phyloP scores from a whole-genome alignment of 352 stramenopile genomes.

The Phytophthora pinifolia region DNA sequence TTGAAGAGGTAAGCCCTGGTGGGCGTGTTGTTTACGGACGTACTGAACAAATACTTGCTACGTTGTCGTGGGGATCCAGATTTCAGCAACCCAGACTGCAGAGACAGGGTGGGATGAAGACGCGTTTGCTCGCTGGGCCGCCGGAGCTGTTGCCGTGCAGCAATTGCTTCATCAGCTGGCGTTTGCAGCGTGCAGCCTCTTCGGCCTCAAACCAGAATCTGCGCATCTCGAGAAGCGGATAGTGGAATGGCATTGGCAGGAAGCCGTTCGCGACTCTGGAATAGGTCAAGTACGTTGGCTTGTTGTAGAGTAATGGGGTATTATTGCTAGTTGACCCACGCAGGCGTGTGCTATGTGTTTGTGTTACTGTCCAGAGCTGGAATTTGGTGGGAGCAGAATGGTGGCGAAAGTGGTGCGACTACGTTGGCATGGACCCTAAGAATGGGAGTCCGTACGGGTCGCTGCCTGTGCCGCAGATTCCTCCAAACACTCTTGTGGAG shows the following conservation, averaged over 20 bases:
- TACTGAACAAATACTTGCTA: background rate
- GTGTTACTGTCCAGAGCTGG: constrained; percentile 48
- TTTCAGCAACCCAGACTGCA: constrained; percentile 40
- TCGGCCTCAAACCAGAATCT: constrained; percentile 75
- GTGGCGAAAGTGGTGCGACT: constrained; percentile 84
- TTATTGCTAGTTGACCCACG: constrained; percentile 33
- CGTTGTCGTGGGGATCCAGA: constrained; percentile 18
- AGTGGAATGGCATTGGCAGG: constrained; percentile 72
- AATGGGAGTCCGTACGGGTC: constrained; percentile 66
- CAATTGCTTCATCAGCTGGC: constrained; percentile 71
- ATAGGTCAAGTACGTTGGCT: constrained; percentile 53
- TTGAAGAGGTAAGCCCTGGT: constrained; percentile 35
- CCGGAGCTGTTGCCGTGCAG: constrained; percentile 36
- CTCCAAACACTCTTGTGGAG: constrained; percentile 38
- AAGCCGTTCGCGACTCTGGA: constrained; percentile 41
- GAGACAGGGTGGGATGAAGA: constrained; percentile 43
- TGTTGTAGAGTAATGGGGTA: background rate
- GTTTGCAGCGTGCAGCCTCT: constrained; percentile 73
- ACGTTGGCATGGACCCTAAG: constrained; percentile 55
- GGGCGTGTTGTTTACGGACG: background rate
- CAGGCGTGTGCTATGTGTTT: constrained; percentile 15
- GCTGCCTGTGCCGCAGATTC: constrained; percentile 56
- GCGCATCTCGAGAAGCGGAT: constrained; percentile 68
- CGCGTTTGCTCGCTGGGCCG: constrained; percentile 56
- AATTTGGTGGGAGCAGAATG: constrained; percentile 72